Base-by-base conservation (phyloP, 768 basidiomycete species). In the Auricularia heimuer region DNA sequence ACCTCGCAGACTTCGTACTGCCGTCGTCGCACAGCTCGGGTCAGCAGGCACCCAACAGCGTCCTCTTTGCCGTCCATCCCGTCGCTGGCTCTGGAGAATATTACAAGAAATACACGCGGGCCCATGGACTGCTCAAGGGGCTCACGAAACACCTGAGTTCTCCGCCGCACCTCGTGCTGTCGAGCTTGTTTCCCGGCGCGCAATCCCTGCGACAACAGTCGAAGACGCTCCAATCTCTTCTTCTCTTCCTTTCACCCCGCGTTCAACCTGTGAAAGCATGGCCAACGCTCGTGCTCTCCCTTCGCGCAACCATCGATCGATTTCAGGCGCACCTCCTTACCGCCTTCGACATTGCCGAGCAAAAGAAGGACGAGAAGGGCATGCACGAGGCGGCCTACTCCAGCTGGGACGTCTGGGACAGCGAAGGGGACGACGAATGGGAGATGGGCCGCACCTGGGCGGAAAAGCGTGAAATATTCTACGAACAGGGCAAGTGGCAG, bases 401-500 rank as follows among this genome's bases (percentile, higher is more conserved):
- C 0, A 88, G 90, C 70, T 98, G 94, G 94, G 84, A 89, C 67
- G 84, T 97, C 0, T 90, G 88, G 83, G 75, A 81, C 29, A 69
- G 66, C 11, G 74, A 70, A 39, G 79, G 74, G 11, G 70, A 66
- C 64, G 66, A 68, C 44, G 89, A 92, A 65, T 95, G 92, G 92
- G 95, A 96, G 75, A 86, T 97, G 80, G 92, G 92, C 0, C 88
- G 92, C 68, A 88, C 95, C 18, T 99, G 96, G 92, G 87, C 91
- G 1, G 95, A 99, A 76, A 95, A 96, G 78, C 79, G 90, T 56
- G 94, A 96, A 73, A 86, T 98, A 24, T 94, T 98, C 70, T 98
- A 96, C 74, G 89, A 94, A 68, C 83, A 85, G 65, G 85, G 83
- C 6, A 81, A 82, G 61, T 94, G 92, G 88, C 82, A 89, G 67